Base-by-base conservation (phyloP, 2,329 filamentous ascomycete species). In the Aureobasidium vineae region DNA sequence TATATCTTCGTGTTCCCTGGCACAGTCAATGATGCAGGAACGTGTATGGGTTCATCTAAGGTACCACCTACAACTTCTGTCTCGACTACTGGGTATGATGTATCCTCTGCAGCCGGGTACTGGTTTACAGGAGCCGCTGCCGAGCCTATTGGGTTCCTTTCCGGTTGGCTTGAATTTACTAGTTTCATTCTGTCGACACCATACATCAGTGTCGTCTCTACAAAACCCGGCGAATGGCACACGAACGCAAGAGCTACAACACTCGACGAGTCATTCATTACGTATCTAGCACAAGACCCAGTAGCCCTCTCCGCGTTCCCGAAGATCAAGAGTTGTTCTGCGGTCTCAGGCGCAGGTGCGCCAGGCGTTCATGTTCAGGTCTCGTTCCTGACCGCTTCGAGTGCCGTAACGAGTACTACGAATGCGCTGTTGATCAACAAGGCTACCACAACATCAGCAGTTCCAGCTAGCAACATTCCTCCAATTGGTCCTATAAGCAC, bases 341-440 rank as follows among this genome's bases (percentile, higher is more conserved):
- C 54, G 5, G 54, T 31, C 2, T 59, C 38, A 19, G 54, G n/a
- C 16, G 54, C 23, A 13, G 54, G 54, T 3, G 54, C 54, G 21
- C 54, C 54, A 7, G 23, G 28, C 4, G 31, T 59, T 7, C 54
- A 59, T 45, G 19, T 59, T 7, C 54, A 23, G 8, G 54, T 45
- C 38, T 45, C 38, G 19, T 59, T 59, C 40, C n/a, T 59, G 54
- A 59, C 54, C 2, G n/a, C 23, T 8, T 59, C 54, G 28, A 45
- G 28, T 11, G 54, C 38, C 23, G 40, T 45, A 23, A 59, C 54
- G 4, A 59, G 54, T 19, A 59, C 54, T 6, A 59, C 54, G 19
- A 59, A 59, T 16, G 54, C 38, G 13, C 11, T 59, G 13, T 59
- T 31, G 26, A 5, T 43, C 26, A 33, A 59, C 21, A 59, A 26